phyloP scores from a whole-genome alignment of 208 protist genomes.

The Trypanosomatidae sp. region DNA sequence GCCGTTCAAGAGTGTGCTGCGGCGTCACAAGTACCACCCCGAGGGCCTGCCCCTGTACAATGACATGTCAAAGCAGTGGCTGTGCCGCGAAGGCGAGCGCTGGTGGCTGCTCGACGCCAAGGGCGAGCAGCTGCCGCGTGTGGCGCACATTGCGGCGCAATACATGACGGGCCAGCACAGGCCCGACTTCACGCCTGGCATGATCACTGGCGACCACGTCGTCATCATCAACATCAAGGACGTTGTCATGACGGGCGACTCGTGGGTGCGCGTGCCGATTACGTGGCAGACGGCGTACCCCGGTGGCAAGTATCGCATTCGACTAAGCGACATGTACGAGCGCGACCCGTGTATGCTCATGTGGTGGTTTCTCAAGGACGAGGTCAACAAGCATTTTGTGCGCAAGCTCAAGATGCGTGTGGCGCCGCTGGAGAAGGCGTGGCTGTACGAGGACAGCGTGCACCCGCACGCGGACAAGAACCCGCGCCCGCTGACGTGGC shows the following conservation, averaged over 20 bases:
- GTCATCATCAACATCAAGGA: conserved; percentile 88
- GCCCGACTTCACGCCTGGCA: conserved; percentile 82
- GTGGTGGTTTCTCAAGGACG: conserved; percentile 86
- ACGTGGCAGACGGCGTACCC: conserved; percentile 88
- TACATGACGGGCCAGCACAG: conserved; percentile 87
- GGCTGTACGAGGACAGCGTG: conserved; percentile 80
- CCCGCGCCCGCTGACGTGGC: conserved; percentile 73
- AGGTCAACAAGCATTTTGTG: conserved; percentile 85
- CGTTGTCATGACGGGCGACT: conserved; percentile 82
- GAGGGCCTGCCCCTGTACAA: conserved; percentile 84
- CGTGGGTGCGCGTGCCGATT: conserved; percentile 83
- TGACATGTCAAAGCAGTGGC: conserved; percentile 85
- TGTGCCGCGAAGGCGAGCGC: conserved; percentile 78
- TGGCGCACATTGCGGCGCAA: conserved; percentile 66
- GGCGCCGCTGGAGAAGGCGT: conserved; percentile 86
- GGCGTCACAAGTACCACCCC: conserved; percentile 81
- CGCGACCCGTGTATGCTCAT: conserved; percentile 90
- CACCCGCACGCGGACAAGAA: conserved; percentile 83
- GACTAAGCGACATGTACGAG: conserved; percentile 86
- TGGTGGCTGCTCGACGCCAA: conserved; percentile 86
- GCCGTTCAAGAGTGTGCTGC: conserved; percentile 85
- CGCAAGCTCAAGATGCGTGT: conserved; percentile 83
- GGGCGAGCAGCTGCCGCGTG: conserved; percentile 75
- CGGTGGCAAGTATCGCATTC: conserved; percentile 83
- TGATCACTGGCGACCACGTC: conserved; percentile 84